Evolutionary conservation across 2,329 filamentous ascomycete genomes (phyloP).

Genomic region (Trichoderma oligosporum): DNA sequence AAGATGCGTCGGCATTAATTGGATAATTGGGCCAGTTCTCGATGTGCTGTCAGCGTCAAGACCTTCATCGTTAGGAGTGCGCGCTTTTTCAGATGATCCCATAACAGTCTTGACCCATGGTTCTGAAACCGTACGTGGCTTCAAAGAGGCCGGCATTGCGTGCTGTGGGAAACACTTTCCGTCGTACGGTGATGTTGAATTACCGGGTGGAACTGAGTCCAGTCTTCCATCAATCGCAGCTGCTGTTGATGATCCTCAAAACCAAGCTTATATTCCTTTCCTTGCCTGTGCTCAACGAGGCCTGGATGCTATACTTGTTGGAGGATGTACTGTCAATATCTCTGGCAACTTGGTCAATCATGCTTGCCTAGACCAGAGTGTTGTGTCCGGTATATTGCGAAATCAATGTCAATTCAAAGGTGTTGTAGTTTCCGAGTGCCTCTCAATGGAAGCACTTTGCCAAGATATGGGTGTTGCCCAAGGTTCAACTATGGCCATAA

Average conservation of each 20-base stretch:
- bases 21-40: background rate
- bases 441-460: background rate
- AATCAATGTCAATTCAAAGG: background rate
- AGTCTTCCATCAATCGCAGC: background rate
- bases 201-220: background rate
- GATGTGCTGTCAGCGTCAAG: background rate
- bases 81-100: background rate
- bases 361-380: background rate
- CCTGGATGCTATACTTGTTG: background rate
- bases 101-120: background rate
- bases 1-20: background rate
- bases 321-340: background rate
- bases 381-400: background rate
- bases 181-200: background rate
- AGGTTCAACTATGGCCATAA: background rate
- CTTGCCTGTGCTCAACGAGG: background rate
- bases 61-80: background rate
- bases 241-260: background rate
- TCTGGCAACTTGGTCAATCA: background rate
- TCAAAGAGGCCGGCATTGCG: background rate
- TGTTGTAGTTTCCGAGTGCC: background rate
- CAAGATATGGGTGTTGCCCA: background rate
- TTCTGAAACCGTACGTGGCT: background rate
- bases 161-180: background rate
- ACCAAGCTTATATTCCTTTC: background rate